These are phyloP conservation scores for Diaporthe sp. DNA, from an alignment of 2,329 filamentous ascomycete genomes.

Conservation along the genomic window DNA sequence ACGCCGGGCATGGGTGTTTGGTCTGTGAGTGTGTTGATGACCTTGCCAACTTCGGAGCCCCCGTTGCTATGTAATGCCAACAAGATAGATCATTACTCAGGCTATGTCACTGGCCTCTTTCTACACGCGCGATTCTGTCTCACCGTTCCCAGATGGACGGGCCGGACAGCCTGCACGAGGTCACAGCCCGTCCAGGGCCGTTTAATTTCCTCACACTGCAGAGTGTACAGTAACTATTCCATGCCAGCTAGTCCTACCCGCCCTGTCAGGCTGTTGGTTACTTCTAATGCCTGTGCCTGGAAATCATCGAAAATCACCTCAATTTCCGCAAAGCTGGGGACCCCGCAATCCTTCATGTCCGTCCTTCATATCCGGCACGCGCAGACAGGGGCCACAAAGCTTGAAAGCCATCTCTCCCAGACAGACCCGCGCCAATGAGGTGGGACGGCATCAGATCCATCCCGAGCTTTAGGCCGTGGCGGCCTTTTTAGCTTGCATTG, in stretches of 20 bases:
- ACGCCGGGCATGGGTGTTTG: background rate
- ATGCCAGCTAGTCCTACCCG: background rate
- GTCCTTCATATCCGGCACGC: slow-evolving; percentile 24
- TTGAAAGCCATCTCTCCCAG: slow-evolving; percentile 23
- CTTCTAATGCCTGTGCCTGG: background rate
- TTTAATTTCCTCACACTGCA: background rate
- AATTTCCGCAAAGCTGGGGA: slow-evolving; percentile 32
- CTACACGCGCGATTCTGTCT: background rate
- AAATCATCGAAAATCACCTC: slow-evolving; percentile 1
- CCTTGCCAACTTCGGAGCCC: background rate
- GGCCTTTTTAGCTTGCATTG: slow-evolving; percentile 19
- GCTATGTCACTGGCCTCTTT: background rate
- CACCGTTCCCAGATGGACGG: background rate
- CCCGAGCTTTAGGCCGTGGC: slow-evolving; percentile 18
- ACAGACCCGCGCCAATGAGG: slow-evolving; percentile 25
- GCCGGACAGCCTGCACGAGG: background rate
- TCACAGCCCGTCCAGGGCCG: background rate
- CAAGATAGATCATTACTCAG: background rate
- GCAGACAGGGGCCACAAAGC: slow-evolving; percentile 31
- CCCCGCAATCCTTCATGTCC: slow-evolving; percentile 22
- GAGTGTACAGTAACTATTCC: background rate
- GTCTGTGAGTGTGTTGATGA: background rate
- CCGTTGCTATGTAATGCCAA: too few relatives aligned
- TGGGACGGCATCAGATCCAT: slow-evolving; percentile 14
- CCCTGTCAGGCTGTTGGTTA: background rate